These are phyloP conservation scores for Coniochaeta sp. DNA, from an alignment of 2,329 filamentous ascomycete genomes.

Conservation along the genomic window DNA sequence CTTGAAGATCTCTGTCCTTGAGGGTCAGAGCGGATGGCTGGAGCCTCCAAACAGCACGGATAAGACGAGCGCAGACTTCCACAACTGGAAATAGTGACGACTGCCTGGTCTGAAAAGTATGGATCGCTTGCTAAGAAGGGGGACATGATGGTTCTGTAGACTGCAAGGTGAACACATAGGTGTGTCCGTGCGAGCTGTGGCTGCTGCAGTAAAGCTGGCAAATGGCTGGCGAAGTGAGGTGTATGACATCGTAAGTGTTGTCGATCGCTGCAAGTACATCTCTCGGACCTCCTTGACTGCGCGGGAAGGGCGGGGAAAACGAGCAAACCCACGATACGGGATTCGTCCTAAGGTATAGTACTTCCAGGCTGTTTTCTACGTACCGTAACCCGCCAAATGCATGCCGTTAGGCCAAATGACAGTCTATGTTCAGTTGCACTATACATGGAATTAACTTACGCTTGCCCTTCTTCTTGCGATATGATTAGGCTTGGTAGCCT, in stretches of 20 bases:
- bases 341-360: too few species aligned
- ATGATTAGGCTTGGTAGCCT: too few species aligned
- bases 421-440: background rate
- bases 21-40: too few species aligned
- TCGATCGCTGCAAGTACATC: conserved; percentile 2
- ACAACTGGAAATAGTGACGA: background rate
- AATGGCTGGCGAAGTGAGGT: background rate
- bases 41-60: background rate
- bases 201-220: background rate
- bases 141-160: background rate
- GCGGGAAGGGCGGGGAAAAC: background rate
- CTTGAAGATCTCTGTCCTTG: background rate
- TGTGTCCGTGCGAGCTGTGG: background rate
- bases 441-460: too few species aligned
- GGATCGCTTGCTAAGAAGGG: background rate
- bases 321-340: background rate
- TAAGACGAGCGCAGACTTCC: background rate
- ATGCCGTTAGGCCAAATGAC: too few species aligned
- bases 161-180: conserved; percentile 1
- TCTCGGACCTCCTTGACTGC: background rate
- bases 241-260: conserved; percentile 3
- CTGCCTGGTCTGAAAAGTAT: background rate
- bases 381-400: background rate
- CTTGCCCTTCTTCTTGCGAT: too few species aligned
- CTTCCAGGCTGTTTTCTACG: background rate